These are phyloP conservation scores for Rhodotorula glutinis DNA, from an alignment of 1,284 basidiomycete genomes.

Conservation along the genomic window DNA sequence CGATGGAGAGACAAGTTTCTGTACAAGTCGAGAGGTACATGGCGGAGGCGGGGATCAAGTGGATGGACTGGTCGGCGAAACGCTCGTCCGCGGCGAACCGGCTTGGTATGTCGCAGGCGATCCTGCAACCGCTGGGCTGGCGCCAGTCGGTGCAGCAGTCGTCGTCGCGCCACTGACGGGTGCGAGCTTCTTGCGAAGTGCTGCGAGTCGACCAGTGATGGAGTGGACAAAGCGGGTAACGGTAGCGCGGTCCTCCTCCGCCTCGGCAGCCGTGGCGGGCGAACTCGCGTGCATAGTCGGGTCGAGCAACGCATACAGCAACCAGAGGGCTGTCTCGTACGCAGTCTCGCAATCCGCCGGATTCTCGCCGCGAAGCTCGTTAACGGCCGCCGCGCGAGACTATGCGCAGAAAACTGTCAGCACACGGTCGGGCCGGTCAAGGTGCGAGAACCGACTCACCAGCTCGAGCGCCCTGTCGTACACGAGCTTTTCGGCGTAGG, in stretches of 20 bases:
- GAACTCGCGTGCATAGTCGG: conserved; percentile 72
- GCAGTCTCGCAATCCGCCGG: conserved; percentile 74
- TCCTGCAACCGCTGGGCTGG: neutral
- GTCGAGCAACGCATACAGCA: conserved; percentile 85
- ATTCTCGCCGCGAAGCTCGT: conserved; percentile 83
- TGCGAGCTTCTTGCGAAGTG: conserved; percentile 32
- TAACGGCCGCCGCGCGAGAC: conserved; percentile 87
- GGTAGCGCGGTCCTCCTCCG: conserved; percentile 72
- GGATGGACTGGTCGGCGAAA: neutral
- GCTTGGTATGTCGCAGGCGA: neutral
- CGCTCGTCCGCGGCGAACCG: neutral
- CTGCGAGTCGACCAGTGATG: conserved; percentile 32
- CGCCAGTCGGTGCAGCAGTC: neutral
- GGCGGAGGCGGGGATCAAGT: neutral
- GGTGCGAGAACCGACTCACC: conserved; percentile 45
- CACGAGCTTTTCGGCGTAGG: conserved; percentile 55
- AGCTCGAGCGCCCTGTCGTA: conserved; percentile 58
- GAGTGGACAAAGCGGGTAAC: conserved; percentile 61
- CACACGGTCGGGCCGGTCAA: too few species aligned
- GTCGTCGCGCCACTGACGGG: neutral
- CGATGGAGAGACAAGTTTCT: too few species aligned
- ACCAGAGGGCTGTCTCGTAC: conserved; percentile 92
- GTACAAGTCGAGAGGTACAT: too few species aligned
- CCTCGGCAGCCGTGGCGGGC: conserved; percentile 52
- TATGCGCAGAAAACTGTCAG: conserved; percentile 47